phyloP scores from a whole-genome alignment of 1,139 yeast species.

The Geotrichum siamense region DNA sequence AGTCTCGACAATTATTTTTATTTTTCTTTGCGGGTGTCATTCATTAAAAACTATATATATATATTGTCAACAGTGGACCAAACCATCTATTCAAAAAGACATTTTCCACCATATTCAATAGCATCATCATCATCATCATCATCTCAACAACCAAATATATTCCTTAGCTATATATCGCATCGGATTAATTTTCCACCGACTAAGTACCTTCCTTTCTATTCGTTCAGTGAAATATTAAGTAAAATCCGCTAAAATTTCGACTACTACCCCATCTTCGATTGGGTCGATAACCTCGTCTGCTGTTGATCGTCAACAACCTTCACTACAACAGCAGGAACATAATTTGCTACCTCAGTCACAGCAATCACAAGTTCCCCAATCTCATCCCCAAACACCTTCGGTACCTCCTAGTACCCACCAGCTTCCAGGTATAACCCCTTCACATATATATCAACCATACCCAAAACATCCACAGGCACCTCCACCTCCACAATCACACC shows the following conservation, averaged over 20 bases:
- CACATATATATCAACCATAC: background rate
- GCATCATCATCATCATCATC: background rate
- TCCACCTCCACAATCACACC: slow-evolving; percentile 2
- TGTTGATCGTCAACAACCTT: slow-evolving; percentile 2
- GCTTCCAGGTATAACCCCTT: background rate
- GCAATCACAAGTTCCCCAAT: background rate
- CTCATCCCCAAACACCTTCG: background rate
- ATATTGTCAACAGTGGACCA: too few species aligned
- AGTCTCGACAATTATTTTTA: too few species aligned
- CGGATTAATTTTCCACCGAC: too few species aligned
- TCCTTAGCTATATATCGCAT: too few species aligned
- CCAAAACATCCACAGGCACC: too few species aligned
- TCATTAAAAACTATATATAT: too few species aligned
- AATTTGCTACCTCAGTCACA: background rate
- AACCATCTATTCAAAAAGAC: background rate
- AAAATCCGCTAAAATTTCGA: slow-evolving; percentile 2
- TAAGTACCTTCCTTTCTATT: background rate
- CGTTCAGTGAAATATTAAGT: background rate
- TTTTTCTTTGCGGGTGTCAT: too few species aligned
- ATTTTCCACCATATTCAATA: background rate
- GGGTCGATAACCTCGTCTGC: slow-evolving; percentile 2
- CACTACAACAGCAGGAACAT: background rate
- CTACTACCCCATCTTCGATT: slow-evolving; percentile 7
- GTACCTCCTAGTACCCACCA: slow-evolving; percentile 1
- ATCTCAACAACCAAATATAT: background rate